These are phyloP conservation scores for Aspergillus bombycis DNA, from an alignment of 2,329 filamentous ascomycete species.

Conservation along the genomic window DNA sequence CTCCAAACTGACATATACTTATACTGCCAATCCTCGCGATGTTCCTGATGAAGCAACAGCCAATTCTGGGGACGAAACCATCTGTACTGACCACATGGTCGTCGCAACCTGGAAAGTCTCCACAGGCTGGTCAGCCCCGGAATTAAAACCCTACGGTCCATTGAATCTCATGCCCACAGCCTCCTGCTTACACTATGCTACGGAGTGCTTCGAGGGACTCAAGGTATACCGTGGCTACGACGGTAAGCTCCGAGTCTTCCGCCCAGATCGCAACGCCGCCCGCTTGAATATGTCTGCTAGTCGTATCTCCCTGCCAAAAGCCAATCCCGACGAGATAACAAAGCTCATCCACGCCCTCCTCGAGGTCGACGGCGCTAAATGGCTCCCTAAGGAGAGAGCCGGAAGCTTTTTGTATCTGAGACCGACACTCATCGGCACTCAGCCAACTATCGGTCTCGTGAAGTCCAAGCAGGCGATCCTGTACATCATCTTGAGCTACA, in stretches of 20 bases:
- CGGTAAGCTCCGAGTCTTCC: conserved; percentile 71
- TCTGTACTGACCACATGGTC: conserved; percentile 81
- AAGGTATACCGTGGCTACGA: conserved; percentile 70
- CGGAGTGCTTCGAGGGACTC: conserved; percentile 81
- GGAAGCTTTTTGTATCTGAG: conserved; percentile 73
- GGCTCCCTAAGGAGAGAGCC: conserved; percentile 20
- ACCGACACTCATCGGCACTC: conserved; percentile 81
- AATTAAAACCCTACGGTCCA: conserved; percentile 73
- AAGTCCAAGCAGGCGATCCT: conserved; percentile 9
- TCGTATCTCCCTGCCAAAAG: conserved; percentile 72
- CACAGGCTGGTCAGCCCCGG: conserved; percentile 69
- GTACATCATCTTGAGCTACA: conserved; percentile 67
- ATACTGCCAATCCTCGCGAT: neutral
- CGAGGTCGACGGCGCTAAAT: conserved; percentile 27
- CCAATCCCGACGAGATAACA: conserved; percentile 69
- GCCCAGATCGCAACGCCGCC: conserved; percentile 66
- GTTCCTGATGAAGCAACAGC: neutral
- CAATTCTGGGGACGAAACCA: neutral
- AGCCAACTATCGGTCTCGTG: conserved; percentile 70
- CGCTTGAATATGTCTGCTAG: conserved; percentile 58
- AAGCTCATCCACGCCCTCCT: conserved; percentile 68
- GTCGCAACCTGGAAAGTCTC: conserved; percentile 64
- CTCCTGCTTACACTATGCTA: conserved; percentile 78
- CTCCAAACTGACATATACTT: neutral
- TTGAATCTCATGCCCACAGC: conserved; percentile 75